Conservation (phyloP, 352 stramenopile species). For the Pythium brachiatum region DNA sequence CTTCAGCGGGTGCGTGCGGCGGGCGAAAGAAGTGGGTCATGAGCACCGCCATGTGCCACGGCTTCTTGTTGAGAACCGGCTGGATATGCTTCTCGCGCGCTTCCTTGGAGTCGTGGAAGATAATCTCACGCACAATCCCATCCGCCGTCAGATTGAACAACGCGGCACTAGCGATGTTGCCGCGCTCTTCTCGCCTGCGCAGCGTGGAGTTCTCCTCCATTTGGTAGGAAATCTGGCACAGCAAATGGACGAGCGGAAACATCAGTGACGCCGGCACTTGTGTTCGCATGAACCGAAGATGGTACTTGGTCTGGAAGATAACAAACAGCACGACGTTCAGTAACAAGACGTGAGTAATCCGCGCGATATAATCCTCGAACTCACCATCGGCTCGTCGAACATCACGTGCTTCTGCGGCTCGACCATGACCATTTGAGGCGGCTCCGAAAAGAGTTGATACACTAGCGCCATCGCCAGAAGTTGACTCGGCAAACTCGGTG, state of each 20-base stretch:
- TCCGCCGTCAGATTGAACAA: constrained; percentile 89
- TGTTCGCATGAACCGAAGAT: constrained; percentile 75
- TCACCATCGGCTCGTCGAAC: constrained; percentile 86
- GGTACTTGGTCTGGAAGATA: constrained; percentile 73
- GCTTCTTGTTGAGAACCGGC: constrained; percentile 83
- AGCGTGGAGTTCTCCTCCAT: constrained; percentile 84
- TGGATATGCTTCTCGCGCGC: constrained; percentile 81
- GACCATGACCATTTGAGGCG: constrained; percentile 73
- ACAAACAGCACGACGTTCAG: too few species aligned
- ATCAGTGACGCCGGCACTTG: constrained; percentile 78
- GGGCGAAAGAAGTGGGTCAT: constrained; percentile 82
- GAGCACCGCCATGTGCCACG: constrained; percentile 82
- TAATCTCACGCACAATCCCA: constrained; percentile 79
- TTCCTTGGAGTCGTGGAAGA: constrained; percentile 87
- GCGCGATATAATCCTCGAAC: too few species aligned
- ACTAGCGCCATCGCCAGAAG: constrained; percentile 82
- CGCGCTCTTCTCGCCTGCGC: constrained; percentile 77
- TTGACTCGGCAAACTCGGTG: constrained; percentile 75
- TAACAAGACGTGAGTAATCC: too few species aligned
- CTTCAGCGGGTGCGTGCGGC: constrained; percentile 69
- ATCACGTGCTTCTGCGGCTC: constrained; percentile 78
- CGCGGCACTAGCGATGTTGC: constrained; percentile 67
- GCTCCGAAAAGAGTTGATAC: constrained; percentile 83
- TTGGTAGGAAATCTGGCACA: constrained; percentile 89
- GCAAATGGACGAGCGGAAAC: constrained; percentile 79